A percentile compares a stretch with the other conserved stretches of the same genome.
Conservation (phyloP, 306 rosid species). For the Gynostemma pentaphyllum region DNA sequence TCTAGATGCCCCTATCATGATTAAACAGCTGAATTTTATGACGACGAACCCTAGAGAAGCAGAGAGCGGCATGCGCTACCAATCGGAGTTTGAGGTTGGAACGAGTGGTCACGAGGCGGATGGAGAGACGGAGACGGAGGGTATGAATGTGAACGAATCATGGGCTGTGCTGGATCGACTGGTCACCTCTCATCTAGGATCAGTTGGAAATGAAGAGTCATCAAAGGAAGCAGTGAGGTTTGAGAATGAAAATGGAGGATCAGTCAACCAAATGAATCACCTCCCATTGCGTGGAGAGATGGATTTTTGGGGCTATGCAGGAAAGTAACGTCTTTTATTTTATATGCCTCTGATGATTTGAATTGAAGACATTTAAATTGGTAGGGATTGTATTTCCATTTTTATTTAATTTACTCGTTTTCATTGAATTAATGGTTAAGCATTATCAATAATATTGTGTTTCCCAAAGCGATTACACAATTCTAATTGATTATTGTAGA, state of each 20-base stretch:
- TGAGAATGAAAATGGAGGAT: constrained; percentile 31
- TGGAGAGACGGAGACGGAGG: no score
- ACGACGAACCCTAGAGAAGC: constrained; percentile 59
- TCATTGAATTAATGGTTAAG: no score
- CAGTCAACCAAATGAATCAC: constrained; percentile 42
- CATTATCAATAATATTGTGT: no score
- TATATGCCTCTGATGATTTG: no score
- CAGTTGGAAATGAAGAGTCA: constrained; percentile 52
- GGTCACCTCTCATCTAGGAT: constrained; percentile 42
- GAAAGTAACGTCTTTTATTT: no score
- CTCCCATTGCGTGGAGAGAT: constrained; percentile 70
- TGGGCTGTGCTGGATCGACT: constrained; percentile 82
- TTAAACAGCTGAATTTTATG: constrained; percentile 56
- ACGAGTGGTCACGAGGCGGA: constrained; percentile 28
- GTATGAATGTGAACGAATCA: constrained; percentile 37
- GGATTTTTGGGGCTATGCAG: constrained; percentile 85
- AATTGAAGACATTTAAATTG: no score
- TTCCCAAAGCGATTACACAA: no score
- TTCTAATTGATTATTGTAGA: no score
- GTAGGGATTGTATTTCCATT: no score
- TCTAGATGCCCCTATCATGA: constrained; percentile 21
- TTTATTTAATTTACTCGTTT: no score
- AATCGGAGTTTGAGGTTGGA: constrained; percentile 24
- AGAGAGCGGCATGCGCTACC: constrained; percentile 58
- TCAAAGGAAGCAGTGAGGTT: constrained; percentile 35